Evolutionary conservation across 345 rosid species (phyloP).

Genomic region (Populus pruinosa): DNA sequence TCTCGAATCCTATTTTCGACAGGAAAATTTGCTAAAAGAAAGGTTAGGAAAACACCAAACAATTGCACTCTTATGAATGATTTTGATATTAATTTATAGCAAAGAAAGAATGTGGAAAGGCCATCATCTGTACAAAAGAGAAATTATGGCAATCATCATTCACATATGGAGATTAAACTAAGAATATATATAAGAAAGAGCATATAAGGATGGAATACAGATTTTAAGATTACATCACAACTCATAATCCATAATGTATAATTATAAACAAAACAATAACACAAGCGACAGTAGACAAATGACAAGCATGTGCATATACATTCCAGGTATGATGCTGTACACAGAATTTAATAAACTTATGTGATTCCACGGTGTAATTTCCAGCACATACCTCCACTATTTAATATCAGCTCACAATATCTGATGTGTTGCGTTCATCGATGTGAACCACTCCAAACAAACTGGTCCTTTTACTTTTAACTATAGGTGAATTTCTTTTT

Average conservation of each 20-base stretch:
- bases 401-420: not conserved
- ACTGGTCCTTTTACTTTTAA: not conserved
- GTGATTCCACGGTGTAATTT: not conserved
- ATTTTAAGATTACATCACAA: not conserved
- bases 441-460: not conserved
- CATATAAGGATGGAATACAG: not conserved
- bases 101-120: not conserved
- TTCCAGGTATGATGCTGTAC: not conserved
- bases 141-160: not conserved
- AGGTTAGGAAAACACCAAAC: not conserved
- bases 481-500: not conserved
- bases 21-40: not conserved
- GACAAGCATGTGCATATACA: not conserved
- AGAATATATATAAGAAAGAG: not conserved
- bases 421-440: not conserved
- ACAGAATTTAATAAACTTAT: not conserved
- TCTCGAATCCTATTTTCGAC: not conserved
- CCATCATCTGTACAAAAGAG: not conserved
- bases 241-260: not conserved
- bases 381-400: slow-evolving; percentile 7
- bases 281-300: not conserved
- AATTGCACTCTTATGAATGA: not conserved
- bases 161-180: not conserved
- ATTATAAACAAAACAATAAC: not conserved
- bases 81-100: too few relatives aligned